Percentiles rank a stretch among this genome's conserved stretches.
phyloP scores from a whole-genome alignment of 805 yeast species.

The Ogataea philodendri region DNA sequence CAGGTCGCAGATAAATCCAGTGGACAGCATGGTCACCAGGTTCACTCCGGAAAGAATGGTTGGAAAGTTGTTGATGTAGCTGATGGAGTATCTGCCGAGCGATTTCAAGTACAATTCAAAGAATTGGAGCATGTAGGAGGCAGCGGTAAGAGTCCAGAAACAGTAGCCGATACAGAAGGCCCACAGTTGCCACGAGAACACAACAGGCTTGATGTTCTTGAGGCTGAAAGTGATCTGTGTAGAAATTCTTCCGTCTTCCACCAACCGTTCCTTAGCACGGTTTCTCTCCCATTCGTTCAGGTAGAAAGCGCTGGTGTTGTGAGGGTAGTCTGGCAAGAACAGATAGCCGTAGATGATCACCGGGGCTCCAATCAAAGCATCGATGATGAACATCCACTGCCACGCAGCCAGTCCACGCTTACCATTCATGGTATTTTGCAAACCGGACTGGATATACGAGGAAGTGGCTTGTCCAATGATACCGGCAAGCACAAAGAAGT shows the following conservation, averaged over 20 bases:
- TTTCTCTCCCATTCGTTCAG: constrained; percentile 25
- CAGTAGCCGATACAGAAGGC: constrained; percentile 26
- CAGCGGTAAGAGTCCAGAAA: constrained; percentile 29
- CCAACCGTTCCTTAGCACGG: constrained; percentile 19
- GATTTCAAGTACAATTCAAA: constrained; percentile 39
- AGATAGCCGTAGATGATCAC: constrained; percentile 59
- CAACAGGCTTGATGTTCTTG: constrained; percentile 40
- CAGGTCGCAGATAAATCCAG: constrained; percentile 30
- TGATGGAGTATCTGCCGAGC: constrained; percentile 44
- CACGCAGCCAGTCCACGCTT: constrained; percentile 56
- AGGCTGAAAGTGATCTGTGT: constrained; percentile 29
- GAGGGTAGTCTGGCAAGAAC: constrained; percentile 54
- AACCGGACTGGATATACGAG: constrained; percentile 60
- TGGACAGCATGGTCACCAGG: constrained; percentile 42
- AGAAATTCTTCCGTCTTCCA: constrained; percentile 40
- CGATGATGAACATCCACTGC: constrained; percentile 74
- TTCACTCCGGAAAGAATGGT: constrained; percentile 56
- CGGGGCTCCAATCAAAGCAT: constrained; percentile 56
- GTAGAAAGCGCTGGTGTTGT: constrained; percentile 22
- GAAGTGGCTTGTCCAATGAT: constrained; percentile 60
- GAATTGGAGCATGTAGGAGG: constrained; percentile 28
- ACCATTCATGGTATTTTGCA: constrained; percentile 47
- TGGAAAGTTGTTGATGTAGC: constrained; percentile 50
- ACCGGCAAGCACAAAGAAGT: constrained; percentile 60
- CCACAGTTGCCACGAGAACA: constrained; percentile 48